phyloP scores from a whole-genome alignment of 257 asterid species.

The Fraxinus quadrangulata region DNA sequence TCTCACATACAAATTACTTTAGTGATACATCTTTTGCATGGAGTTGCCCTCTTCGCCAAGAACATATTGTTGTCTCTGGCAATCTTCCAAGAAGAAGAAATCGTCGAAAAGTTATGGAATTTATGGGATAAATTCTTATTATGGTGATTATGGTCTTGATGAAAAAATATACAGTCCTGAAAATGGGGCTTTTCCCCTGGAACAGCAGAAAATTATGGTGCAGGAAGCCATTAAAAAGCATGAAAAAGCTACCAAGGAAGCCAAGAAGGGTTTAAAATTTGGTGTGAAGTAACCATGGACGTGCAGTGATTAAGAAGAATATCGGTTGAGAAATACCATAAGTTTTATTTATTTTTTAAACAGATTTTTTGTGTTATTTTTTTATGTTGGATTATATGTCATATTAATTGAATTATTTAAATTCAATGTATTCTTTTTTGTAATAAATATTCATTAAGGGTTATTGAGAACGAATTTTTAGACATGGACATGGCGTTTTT shows the following conservation, averaged over 20 bases:
- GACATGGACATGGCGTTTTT: not conserved
- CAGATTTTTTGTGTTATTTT: no score
- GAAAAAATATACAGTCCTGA: constrained; percentile 32
- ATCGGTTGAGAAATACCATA: not conserved
- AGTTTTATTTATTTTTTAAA: not conserved
- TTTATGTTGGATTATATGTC: not conserved
- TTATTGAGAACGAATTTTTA: not conserved
- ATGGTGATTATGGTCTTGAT: constrained; percentile 45
- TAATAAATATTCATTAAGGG: not conserved
- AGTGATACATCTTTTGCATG: constrained; percentile 15
- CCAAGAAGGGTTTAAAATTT: constrained; percentile 24
- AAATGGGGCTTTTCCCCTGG: constrained; percentile 15
- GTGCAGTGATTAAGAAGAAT: not conserved
- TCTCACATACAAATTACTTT: not conserved
- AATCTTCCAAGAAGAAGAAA: constrained; percentile 19
- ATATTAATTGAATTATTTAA: not conserved
- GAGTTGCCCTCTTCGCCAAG: constrained; percentile 13
- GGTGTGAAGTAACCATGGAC: constrained; percentile 8
- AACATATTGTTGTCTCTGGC: constrained; percentile 26
- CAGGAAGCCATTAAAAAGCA: constrained; percentile 36
- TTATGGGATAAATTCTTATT: constrained; percentile 26
- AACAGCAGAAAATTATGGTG: constrained; percentile 26
- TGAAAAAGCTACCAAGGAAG: constrained; percentile 24
- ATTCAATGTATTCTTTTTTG: not conserved
- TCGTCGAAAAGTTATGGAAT: constrained; percentile 11